These are phyloP conservation scores for Prunus kanzakura DNA, from an alignment of 306 rosid genomes.

Conservation along the genomic window DNA sequence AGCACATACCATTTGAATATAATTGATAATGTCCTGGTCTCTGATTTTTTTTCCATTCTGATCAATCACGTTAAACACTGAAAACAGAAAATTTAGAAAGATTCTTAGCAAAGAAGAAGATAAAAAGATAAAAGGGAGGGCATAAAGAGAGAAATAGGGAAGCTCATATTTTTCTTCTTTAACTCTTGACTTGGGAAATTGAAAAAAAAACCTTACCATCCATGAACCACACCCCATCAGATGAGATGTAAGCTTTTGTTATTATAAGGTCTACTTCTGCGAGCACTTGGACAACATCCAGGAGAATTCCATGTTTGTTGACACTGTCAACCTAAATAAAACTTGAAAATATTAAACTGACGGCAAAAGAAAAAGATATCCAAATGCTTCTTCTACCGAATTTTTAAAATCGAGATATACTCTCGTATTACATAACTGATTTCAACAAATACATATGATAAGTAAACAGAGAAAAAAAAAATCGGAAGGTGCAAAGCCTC, in stretches of 20 bases:
- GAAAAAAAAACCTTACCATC: slow-evolving; percentile 57
- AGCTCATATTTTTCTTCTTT: background rate
- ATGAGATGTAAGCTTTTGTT: slow-evolving; percentile 80
- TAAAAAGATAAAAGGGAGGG: slow-evolving; percentile 15
- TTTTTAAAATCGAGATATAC: slow-evolving; percentile 4
- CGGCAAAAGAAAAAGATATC: background rate
- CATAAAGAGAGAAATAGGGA: background rate
- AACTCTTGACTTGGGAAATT: background rate
- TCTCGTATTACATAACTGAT: background rate
- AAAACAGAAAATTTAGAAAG: slow-evolving; percentile 6
- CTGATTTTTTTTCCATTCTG: slow-evolving; percentile 75
- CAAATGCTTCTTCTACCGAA: slow-evolving; percentile 2
- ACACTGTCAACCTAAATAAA: slow-evolving; percentile 78
- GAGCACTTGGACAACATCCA: slow-evolving; percentile 89
- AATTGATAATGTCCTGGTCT: slow-evolving; percentile 75
- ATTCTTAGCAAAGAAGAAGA: background rate
- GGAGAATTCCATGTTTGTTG: slow-evolving; percentile 85
- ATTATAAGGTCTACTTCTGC: slow-evolving; percentile 80
- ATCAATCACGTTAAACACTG: slow-evolving; percentile 85
- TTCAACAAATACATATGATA: slow-evolving; percentile 6
- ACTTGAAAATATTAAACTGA: background rate
- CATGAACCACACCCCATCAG: slow-evolving; percentile 98
- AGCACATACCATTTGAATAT: slow-evolving; percentile 72
- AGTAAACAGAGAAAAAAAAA: background rate
- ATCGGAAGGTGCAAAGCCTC: slow-evolving; percentile 4